Evolutionary conservation across 1,284 basidiomycete species (phyloP).

Genomic region (Moesziomyces sp.): DNA sequence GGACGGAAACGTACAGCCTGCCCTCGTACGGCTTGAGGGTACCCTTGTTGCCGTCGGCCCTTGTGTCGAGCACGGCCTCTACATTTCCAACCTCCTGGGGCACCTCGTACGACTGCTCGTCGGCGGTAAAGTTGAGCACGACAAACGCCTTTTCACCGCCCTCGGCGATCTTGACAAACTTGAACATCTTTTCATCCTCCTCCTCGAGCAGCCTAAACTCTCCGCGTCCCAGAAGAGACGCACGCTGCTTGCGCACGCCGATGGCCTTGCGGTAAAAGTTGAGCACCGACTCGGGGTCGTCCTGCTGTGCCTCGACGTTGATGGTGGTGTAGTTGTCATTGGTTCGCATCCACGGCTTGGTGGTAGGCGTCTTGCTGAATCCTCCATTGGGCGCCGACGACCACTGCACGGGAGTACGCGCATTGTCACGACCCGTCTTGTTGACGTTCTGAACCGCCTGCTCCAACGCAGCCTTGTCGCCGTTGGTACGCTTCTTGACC

Average conservation of each 20-base stretch:
- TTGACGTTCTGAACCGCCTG: slow-evolving; percentile 71
- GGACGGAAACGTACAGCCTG: slow-evolving; percentile 31
- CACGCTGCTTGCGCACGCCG: slow-evolving; percentile 72
- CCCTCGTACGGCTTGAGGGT: slow-evolving; percentile 34
- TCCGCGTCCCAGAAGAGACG: slow-evolving; percentile 74
- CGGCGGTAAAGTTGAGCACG: slow-evolving; percentile 50
- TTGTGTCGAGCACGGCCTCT: slow-evolving; percentile 25
- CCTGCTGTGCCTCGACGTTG: slow-evolving; percentile 74
- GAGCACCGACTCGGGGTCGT: slow-evolving; percentile 72
- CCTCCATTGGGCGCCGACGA: slow-evolving; percentile 73
- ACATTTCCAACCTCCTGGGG: slow-evolving; percentile 15
- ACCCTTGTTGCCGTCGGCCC: slow-evolving; percentile 15
- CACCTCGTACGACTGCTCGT: slow-evolving; percentile 30
- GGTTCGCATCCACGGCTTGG: slow-evolving; percentile 79
- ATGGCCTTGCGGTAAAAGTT: slow-evolving; percentile 75
- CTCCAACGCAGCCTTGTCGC: slow-evolving; percentile 67
- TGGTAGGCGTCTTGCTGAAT: slow-evolving; percentile 73
- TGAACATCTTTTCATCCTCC: slow-evolving; percentile 73
- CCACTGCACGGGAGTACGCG: slow-evolving; percentile 79
- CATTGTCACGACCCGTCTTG: slow-evolving; percentile 78
- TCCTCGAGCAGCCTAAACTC: slow-evolving; percentile 72
- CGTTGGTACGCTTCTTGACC: slow-evolving; percentile 31
- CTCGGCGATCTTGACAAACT: slow-evolving; percentile 72
- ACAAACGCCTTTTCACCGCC: slow-evolving; percentile 57
- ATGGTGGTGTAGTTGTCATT: slow-evolving; percentile 76